These are phyloP conservation scores for Pseudogymnoascus sp. DNA, from an alignment of 2,329 filamentous ascomycete species.

Conservation along the genomic window DNA sequence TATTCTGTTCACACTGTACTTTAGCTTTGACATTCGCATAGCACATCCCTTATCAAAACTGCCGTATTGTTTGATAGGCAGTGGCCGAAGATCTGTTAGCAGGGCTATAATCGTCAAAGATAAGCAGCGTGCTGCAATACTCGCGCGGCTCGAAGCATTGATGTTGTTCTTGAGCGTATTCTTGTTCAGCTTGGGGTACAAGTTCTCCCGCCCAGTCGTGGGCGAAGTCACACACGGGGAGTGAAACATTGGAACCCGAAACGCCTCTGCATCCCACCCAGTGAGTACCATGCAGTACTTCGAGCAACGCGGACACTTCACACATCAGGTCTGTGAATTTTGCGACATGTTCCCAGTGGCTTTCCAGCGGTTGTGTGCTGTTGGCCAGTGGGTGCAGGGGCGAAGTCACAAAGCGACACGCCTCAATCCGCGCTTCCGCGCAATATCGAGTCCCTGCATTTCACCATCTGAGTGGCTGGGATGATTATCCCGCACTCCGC, in stretches of 20 bases:
- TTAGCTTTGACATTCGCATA: not conserved
- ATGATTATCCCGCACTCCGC: conserved; percentile 5
- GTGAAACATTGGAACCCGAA: conserved; percentile 4
- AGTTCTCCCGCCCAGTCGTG: not conserved
- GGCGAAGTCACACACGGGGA: not conserved
- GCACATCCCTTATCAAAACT: not conserved
- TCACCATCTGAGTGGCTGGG: conserved; percentile 4
- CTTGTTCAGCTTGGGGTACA: not conserved
- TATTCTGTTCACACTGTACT: not conserved
- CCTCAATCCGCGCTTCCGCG: not conserved
- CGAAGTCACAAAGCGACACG: not conserved
- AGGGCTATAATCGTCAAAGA: not conserved
- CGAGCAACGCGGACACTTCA: not conserved
- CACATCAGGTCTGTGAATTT: not conserved
- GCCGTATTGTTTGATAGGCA: not conserved
- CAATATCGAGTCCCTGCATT: conserved; percentile 4
- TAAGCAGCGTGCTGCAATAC: not conserved
- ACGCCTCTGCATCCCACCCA: not conserved
- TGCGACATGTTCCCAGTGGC: not conserved
- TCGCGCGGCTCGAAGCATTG: conserved; percentile 1
- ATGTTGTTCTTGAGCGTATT: not conserved
- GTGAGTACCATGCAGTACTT: not conserved
- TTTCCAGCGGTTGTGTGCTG: not conserved
- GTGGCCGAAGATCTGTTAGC: not conserved
- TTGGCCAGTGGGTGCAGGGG: not conserved